Evolutionary conservation across 805 yeast species (phyloP), one percentile per base, ranked within the genome.

Genomic region (Myxozyma geophila): DNA sequence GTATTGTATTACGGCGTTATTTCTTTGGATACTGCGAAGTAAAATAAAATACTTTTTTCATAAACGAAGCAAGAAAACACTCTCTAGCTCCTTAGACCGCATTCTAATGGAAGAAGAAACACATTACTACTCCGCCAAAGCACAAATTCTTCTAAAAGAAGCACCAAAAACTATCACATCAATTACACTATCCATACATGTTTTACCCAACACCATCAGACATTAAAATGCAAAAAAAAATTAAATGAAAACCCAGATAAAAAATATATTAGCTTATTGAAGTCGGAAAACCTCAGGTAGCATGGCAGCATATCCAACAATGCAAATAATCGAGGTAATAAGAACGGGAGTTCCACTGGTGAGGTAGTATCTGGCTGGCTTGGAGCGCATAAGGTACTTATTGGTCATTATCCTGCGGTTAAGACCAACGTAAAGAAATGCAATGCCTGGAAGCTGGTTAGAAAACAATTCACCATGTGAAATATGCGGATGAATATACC

Each of bases 201-300:
- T 28, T 28, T 28, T 28, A 15, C 36, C 12, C n/a, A 9, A 49
- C 53, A n/a, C 12, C 49, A n/a, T 44, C 23, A 15, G n/a, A 2
- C 37, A 12, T 28, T 15, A 35, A 37, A 23, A 48, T 55, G 40
- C 35, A 8, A 13, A 36, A 15, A 41, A 9, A 21, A 47, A 57
- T 8, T 36, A 12, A 50, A 58, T 23, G 36, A 19, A 15, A 40
- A 52, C 19, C 41, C 13, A 17, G 15, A 21, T 5, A 17, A 41
- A 19, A 48, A 37, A 9, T 5, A 19, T 19, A 35, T 21, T 15
- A 43, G 15, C 13, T 59, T 36, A 54, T 50, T 61, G 50, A 7
- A 65, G 33, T 8, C 68, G 52, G 53, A 65, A 65, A 17, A 63
- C 50, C 44, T 65, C 68, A 15, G 61, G 61, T 12, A 65, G 44